Evolutionary conservation across 345 rosid genomes (phyloP).

Genomic region (Psidium friedrichsthalianum): DNA sequence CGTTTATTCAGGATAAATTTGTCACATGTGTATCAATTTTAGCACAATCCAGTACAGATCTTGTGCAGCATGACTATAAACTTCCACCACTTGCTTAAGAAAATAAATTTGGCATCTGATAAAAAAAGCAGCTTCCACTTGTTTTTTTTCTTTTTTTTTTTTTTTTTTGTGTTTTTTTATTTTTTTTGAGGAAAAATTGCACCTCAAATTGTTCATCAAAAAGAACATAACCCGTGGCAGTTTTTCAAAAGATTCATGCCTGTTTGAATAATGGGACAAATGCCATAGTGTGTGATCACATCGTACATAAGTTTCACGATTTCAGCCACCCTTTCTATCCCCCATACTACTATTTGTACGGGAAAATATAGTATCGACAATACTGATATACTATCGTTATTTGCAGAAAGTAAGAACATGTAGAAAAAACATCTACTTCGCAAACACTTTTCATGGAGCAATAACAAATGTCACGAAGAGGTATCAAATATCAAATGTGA

Average conservation of each 20-base stretch:
- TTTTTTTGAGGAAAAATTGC: no score
- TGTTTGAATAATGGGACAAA: background rate
- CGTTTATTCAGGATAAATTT: no score
- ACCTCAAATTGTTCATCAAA: no score
- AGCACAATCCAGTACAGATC: no score
- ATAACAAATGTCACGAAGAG: background rate
- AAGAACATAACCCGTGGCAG: background rate
- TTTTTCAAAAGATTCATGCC: background rate
- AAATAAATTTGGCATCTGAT: no score
- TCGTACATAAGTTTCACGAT: background rate
- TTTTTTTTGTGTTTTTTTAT: no score
- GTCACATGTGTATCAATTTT: no score
- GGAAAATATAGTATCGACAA: background rate
- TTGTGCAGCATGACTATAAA: no score
- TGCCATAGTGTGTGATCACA: background rate
- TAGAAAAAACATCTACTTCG: background rate
- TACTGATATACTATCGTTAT: background rate
- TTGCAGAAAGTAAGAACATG: background rate
- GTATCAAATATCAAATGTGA: background rate
- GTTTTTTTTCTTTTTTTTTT: no score
- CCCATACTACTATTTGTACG: background rate
- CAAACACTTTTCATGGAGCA: background rate
- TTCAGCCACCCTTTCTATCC: background rate
- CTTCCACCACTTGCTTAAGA: no score
- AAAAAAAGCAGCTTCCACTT: no score